Evolutionary conservation across 169 alveolate genomes (phyloP), one percentile per base, ranked within the genome.

Genomic region (Plasmodium relictum): DNA sequence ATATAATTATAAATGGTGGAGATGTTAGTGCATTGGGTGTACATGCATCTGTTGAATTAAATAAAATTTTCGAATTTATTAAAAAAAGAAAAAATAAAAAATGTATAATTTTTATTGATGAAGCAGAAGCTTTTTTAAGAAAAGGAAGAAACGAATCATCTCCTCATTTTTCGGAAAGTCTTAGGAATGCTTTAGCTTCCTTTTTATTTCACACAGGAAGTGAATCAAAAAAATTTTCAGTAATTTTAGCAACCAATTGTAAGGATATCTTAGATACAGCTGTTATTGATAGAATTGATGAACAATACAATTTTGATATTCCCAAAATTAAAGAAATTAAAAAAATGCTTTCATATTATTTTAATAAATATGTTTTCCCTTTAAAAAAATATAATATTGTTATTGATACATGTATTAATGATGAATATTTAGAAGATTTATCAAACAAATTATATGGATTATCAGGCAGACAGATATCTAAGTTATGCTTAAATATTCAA

Each of bases 1-100:
- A 95, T 88, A 98, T 98, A 18, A 96, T 97, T 59, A 96, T 97
- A 96, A 96, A 98, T 22, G 99, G 99, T 2, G 99, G 99, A 12
- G 99, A 98, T 92, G 97, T 98, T 10, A 99, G 99, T 37, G 99
- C 99, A 41, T 95, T 98, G 26, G 99, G 99, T 18, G 95, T 95
- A 59, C 96, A 97, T 31, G 99, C 98, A 3, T 98, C 98, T 16
- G 93, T 94, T 16, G 99, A 98, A 88, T 88, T 98, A 22, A 97
- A 98, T 93, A 98, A 98, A 83, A 95, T 98, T 12, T 98, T 98
- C 72, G 96, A 96, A 41, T 98, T 99, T 99, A 97, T 99, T 24
- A 95, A 97, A 73, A 95, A 94, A 66, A 95, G 98, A 74, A 96
- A 96, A 72, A 86, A 86, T 48, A 96, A 93, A 88, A 99, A 98